These are phyloP conservation scores for Suillus occidentalis DNA, from an alignment of 768 basidiomycete species.

Conservation along the genomic window DNA sequence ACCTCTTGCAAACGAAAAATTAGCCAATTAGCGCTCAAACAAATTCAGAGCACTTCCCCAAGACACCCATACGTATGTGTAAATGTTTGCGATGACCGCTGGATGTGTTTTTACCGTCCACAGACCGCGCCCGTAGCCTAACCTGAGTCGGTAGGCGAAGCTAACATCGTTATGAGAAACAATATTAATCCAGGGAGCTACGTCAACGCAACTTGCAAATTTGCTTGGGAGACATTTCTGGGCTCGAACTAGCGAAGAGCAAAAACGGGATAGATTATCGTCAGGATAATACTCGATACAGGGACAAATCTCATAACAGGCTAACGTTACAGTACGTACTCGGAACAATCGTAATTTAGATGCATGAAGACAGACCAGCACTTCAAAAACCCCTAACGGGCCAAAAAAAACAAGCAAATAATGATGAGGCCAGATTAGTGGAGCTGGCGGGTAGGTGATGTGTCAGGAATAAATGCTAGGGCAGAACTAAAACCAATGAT, in stretches of 20 bases:
- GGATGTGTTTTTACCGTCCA: background rate
- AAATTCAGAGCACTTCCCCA: background rate
- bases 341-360: background rate
- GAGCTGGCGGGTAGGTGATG: slow-evolving; percentile 1
- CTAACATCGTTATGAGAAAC: background rate
- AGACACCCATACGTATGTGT: background rate
- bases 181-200: background rate
- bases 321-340: slow-evolving; percentile 8
- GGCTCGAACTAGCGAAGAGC: background rate
- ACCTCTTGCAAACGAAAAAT: background rate
- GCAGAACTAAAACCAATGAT: background rate
- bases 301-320: background rate
- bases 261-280: background rate
- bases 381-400: slow-evolving; percentile 3
- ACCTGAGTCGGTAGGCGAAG: background rate
- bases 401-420: slow-evolving; percentile 4
- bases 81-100: background rate
- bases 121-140: background rate
- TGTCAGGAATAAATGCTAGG: slow-evolving; percentile 2
- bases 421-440: background rate
- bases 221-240: background rate
- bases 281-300: slow-evolving; percentile 6
- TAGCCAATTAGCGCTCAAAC: background rate
- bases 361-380: slow-evolving; percentile 3
- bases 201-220: background rate